Percentiles rank a stretch among this genome's conserved stretches.
Conservation (phyloP, 2,329 filamentous ascomycete genomes). For the Elsinoe perseae region DNA sequence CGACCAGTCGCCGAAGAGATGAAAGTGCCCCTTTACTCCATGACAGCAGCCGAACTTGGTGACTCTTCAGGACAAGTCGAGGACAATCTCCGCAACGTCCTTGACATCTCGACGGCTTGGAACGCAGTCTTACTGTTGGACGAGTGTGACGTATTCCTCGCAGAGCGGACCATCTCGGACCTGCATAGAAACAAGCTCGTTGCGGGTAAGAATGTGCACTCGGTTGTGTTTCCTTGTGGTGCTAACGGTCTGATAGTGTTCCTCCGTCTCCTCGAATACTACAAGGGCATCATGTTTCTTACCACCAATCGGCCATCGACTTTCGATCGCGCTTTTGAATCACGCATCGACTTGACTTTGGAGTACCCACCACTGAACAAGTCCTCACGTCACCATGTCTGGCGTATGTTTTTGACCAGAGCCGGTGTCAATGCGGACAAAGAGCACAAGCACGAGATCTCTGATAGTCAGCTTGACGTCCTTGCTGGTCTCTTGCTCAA, state of each 20-base stretch:
- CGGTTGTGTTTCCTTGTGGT: not conserved
- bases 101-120: constrained; percentile 45
- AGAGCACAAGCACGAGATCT: not conserved
- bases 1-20: constrained; percentile 25
- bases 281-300: constrained; percentile 24
- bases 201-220: constrained; percentile 22
- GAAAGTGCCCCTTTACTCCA: constrained; percentile 36
- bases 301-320: constrained; percentile 23
- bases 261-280: constrained; percentile 23
- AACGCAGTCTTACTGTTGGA: constrained; percentile 50
- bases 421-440: not conserved
- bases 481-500: not conserved
- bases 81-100: constrained; percentile 19
- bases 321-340: constrained; percentile 23
- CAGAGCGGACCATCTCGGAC: constrained; percentile 34
- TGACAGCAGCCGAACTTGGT: constrained; percentile 21
- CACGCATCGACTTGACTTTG: constrained; percentile 21
- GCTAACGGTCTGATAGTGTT: constrained; percentile 14
- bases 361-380: constrained; percentile 17
- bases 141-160: constrained; percentile 55
- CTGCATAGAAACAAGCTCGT: constrained; percentile 31
- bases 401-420: not conserved
- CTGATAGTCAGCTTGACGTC: not conserved
- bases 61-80: constrained; percentile 18
- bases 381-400: not conserved